These are phyloP conservation scores for Melaleuca quinquenervia DNA, from an alignment of 345 rosid genomes.

Conservation along the genomic window DNA sequence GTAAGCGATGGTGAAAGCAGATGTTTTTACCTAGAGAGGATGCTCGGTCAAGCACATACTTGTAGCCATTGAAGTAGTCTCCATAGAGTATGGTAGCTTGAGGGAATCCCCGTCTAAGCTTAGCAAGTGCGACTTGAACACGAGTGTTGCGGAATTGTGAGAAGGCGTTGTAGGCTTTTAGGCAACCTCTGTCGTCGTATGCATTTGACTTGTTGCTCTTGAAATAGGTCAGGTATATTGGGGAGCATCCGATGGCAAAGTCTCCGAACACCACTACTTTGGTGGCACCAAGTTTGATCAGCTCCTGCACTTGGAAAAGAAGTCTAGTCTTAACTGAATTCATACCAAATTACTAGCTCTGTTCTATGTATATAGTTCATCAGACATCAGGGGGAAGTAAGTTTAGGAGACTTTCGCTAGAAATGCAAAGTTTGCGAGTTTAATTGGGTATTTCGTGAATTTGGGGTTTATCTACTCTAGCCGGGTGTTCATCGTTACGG, in stretches of 20 bases:
- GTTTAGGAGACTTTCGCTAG: neutral
- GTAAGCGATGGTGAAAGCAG: neutral
- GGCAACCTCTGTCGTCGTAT: conserved; percentile 5
- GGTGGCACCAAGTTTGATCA: neutral
- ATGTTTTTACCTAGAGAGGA: neutral
- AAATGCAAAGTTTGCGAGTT: neutral
- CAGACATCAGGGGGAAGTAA: neutral
- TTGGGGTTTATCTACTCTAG: neutral
- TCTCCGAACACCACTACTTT: conserved; percentile 4
- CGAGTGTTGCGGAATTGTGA: neutral
- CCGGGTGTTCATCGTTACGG: neutral
- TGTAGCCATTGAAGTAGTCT: conserved; percentile 8
- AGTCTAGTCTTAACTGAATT: neutral
- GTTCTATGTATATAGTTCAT: neutral
- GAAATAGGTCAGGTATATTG: neutral
- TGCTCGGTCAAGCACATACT: neutral
- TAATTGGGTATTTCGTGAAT: neutral
- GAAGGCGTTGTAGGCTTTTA: conserved; percentile 1
- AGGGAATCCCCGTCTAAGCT: conserved; percentile 3
- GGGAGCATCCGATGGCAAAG: conserved; percentile 5
- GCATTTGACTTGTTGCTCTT: neutral
- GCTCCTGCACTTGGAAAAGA: neutral
- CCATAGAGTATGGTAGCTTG: conserved; percentile 1
- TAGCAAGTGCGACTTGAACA: conserved; percentile 1
- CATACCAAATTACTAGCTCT: neutral